Percentiles rank a stretch among this genome's conserved stretches.
Evolutionary conservation across 495 filamentous ascomycete species (phyloP).

Genomic region (Talaromyces adpressus): DNA sequence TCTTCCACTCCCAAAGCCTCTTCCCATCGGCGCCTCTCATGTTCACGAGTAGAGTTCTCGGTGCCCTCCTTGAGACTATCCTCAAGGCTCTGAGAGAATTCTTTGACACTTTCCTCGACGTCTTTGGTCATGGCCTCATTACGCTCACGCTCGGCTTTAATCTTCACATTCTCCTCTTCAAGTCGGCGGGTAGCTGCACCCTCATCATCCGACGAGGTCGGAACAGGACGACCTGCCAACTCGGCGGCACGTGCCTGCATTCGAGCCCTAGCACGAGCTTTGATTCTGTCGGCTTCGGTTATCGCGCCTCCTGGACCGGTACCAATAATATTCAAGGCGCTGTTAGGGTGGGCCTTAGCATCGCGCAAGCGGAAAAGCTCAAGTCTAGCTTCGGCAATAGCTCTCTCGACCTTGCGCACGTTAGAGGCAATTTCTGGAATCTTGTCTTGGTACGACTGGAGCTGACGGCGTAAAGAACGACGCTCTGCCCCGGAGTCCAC

Average conservation of each 20-base stretch:
- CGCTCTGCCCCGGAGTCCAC: slow-evolving; percentile 83
- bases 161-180: slow-evolving; percentile 77
- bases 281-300: slow-evolving; percentile 90
- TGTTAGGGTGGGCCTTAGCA: slow-evolving; percentile 82
- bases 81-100: slow-evolving; percentile 77
- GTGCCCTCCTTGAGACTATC: slow-evolving; percentile 76
- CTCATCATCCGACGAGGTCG: slow-evolving; percentile 54
- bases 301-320: slow-evolving; percentile 88
- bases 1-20: slow-evolving; percentile 96
- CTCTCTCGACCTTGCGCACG: slow-evolving; percentile 82
- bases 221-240: slow-evolving; percentile 71
- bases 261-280: slow-evolving; percentile 91
- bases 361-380: slow-evolving; percentile 91
- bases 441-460: slow-evolving; percentile 81
- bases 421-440: slow-evolving; percentile 89
- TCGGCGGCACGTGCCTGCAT: slow-evolving; percentile 97
- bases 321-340: slow-evolving; percentile 77
- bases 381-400: slow-evolving; percentile 86
- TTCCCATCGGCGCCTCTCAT: slow-evolving; percentile 92
- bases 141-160: slow-evolving; percentile 78
- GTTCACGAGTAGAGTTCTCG: slow-evolving; percentile 65
- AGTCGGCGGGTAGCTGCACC: slow-evolving; percentile 72
- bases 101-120: slow-evolving; percentile 93
- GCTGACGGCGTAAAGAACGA: slow-evolving; percentile 74
- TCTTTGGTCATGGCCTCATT: slow-evolving; percentile 95